Evolutionary conservation across 2,329 filamentous ascomycete genomes (phyloP).

Genomic region (Blastomyces gilchristii): DNA sequence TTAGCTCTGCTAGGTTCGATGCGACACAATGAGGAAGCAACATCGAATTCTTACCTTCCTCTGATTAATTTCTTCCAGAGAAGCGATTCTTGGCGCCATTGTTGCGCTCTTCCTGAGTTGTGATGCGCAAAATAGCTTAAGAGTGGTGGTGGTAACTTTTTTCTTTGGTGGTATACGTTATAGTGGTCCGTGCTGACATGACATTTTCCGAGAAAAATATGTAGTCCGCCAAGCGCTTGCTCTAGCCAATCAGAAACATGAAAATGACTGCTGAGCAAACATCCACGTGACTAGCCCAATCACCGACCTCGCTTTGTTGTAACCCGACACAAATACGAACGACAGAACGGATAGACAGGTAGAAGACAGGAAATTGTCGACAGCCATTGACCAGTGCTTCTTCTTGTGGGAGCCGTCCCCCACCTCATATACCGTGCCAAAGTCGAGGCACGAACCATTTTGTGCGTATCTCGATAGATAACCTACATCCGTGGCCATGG

Average conservation of each 20-base stretch:
- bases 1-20: not conserved
- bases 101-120: constrained; percentile 18
- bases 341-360: not conserved
- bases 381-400: constrained; percentile 6
- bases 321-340: constrained; percentile 4
- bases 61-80: constrained; percentile 35
- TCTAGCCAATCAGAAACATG: not conserved
- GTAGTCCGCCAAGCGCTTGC: not conserved
- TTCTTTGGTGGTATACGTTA: not conserved
- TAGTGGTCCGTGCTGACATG: not conserved
- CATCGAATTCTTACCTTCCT: constrained; percentile 28
- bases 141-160: not conserved
- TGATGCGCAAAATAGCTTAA: not conserved
- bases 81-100: constrained; percentile 37
- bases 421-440: constrained; percentile 24
- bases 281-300: not conserved
- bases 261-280: not conserved
- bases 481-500: constrained; percentile 37
- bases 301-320: not conserved
- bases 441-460: constrained; percentile 27
- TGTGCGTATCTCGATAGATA: constrained; percentile 14
- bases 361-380: not conserved
- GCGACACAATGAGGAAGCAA: not conserved
- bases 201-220: not conserved
- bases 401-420: constrained; percentile 12